A percentile compares a stretch with the other conserved stretches of the same genome.
These are phyloP conservation scores for Quercus robur DNA, from an alignment of 306 rosid species.

Conservation along the genomic window DNA sequence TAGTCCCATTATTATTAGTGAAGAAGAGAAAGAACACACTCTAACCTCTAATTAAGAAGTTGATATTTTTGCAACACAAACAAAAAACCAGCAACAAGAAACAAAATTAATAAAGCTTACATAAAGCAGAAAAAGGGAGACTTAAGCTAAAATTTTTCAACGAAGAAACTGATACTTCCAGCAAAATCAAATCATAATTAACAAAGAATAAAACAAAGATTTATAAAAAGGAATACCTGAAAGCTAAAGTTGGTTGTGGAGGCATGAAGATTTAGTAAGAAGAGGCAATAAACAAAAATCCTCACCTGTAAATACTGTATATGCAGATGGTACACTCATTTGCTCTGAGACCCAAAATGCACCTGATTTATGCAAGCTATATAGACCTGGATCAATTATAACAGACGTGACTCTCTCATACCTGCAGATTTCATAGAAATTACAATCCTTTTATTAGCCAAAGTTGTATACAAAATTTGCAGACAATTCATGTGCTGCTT, in stretches of 20 bases:
- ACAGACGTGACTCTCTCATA: slow-evolving; percentile 69
- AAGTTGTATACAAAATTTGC: background rate
- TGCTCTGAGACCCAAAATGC: slow-evolving; percentile 71
- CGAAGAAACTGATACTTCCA: no score
- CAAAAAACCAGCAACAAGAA: slow-evolving; percentile 29
- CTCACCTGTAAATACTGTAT: slow-evolving; percentile 65
- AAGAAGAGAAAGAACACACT: slow-evolving; percentile 21
- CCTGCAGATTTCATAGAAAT: slow-evolving; percentile 31
- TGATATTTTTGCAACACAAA: slow-evolving; percentile 26
- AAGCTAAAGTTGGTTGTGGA: no score
- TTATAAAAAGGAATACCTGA: no score
- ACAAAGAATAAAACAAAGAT: no score
- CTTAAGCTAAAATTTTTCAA: background rate
- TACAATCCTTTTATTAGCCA: background rate
- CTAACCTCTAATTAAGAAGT: slow-evolving; percentile 42
- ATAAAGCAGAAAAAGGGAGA: slow-evolving; percentile 56
- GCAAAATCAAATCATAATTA: no score
- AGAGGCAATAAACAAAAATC: slow-evolving; percentile 11
- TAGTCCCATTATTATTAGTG: slow-evolving; percentile 41
- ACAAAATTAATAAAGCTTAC: slow-evolving; percentile 31
- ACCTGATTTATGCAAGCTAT: slow-evolving; percentile 58
- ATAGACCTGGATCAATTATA: slow-evolving; percentile 75
- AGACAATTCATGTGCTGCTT: background rate
- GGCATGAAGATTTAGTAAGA: background rate
- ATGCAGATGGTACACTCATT: slow-evolving; percentile 67